Percentiles rank a stretch among this genome's conserved stretches.
Evolutionary conservation across 345 rosid genomes (phyloP).

Genomic region (Clausena lansium): DNA sequence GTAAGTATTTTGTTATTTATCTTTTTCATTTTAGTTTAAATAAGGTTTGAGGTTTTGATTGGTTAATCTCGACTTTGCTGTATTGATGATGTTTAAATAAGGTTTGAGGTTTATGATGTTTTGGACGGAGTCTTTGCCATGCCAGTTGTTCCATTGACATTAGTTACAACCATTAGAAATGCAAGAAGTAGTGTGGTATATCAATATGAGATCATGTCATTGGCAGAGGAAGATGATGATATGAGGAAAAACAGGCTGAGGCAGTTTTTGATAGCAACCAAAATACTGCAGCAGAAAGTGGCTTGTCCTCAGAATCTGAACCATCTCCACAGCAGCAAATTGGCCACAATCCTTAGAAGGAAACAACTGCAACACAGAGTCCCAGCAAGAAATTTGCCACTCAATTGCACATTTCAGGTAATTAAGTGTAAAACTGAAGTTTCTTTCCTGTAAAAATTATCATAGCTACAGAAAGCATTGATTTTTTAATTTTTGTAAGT

Average conservation of each 20-base stretch:
- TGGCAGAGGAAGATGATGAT: conserved; percentile 2
- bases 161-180: too few species aligned
- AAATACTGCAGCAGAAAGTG: not conserved
- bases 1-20: too few species aligned
- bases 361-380: conserved; percentile 3
- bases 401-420: conserved; percentile 21
- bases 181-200: too few species aligned
- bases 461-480: too few species aligned
- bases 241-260: not conserved
- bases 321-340: conserved; percentile 5
- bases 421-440: not conserved
- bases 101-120: conserved; percentile 28
- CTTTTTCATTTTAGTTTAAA: too few species aligned
- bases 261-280: conserved; percentile 6
- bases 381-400: not conserved
- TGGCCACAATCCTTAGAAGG: conserved; percentile 19
- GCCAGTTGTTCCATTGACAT: conserved; percentile 27
- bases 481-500: too few species aligned
- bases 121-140: conserved; percentile 11
- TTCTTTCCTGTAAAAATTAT: too few species aligned
- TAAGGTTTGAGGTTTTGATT: too few species aligned
- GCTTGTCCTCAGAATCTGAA: conserved; percentile 12
- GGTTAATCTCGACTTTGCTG: too few species aligned
- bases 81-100: too few species aligned
- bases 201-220: not conserved